Evolutionary conservation across 2,329 filamentous ascomycete genomes (phyloP), one percentile per base, ranked within the genome.

Genomic region (Beauveria scarabaeidicola): DNA sequence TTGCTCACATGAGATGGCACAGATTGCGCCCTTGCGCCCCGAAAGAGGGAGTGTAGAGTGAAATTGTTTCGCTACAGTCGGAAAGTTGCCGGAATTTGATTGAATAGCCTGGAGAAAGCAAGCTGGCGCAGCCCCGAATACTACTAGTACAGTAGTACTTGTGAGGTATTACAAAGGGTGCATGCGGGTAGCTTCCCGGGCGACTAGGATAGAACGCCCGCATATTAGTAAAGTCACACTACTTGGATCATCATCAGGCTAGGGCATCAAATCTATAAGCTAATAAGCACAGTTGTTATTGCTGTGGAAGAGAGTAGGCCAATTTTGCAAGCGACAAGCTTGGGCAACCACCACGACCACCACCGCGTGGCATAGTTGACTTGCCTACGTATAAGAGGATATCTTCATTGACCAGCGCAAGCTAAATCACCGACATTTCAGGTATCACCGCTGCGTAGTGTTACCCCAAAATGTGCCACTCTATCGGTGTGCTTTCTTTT

Each of bases 101-200:
- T 46, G 21, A 19, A 27, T 50, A n/a, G 8, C 47, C 25, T 17
- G 27, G n/a, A n/a, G n/a, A 50, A 19, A 19, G 15, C 17, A 53
- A 11, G 17, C n/a, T 29, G 23, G 4, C 21, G 11, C 52, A 21
- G 40, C 51, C 51, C 29, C 11, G 36, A 40, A 17, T 17, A 21
- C 19, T 25, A 3, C 13, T n/a, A 3, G n/a, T n/a, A 4, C 17
- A 6, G 2, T 23, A 36, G 32, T 36, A 36, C 32, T 36, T 15
- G 32, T 36, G 32, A 36, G 32, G 32, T 36, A 36, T 36, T 36
- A 36, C 32, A 25, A 23, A 40, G 32, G 40, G 25, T 36, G 52
- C 52, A 32, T n/a, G 23, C 54, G 54, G 54, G 44, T 27, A 36
- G 32, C 54, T 48, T 57, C 54, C 54, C 54, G 44, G 54, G 17